These are phyloP conservation scores for Gamsiella multidivaricata DNA, from an alignment of 192 early-diverging fungal species.

Conservation along the genomic window DNA sequence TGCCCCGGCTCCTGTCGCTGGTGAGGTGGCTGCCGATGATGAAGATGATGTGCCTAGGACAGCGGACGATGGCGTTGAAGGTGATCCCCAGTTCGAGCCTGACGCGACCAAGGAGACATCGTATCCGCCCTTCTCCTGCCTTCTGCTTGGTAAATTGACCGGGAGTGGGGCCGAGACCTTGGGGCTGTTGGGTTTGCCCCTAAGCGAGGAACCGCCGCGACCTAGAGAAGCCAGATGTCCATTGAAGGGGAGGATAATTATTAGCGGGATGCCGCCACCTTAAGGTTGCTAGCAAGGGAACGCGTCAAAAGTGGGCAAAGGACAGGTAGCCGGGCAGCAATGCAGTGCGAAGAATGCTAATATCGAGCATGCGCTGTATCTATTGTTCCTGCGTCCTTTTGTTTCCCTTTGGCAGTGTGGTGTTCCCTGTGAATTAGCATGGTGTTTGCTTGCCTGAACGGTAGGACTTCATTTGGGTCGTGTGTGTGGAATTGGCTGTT, in stretches of 20 bases:
- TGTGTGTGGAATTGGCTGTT: background rate
- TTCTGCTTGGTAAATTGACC: constrained; percentile 43
- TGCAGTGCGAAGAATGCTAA: too few relatives aligned
- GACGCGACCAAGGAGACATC: constrained; percentile 29
- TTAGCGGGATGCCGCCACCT: too few relatives aligned
- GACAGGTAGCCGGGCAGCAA: too few relatives aligned
- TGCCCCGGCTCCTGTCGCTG: constrained; percentile 1
- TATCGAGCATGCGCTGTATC: too few relatives aligned
- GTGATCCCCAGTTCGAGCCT: constrained; percentile 43
- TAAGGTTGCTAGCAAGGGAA: too few relatives aligned
- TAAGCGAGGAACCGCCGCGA: constrained; percentile 6
- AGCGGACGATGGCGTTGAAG: constrained; percentile 11
- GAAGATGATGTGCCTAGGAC: constrained; percentile 15
- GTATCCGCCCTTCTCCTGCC: constrained; percentile 29
- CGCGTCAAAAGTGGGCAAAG: too few relatives aligned
- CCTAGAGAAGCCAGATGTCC: constrained; percentile 3
- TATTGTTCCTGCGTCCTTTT: too few relatives aligned
- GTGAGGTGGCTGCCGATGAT: constrained; percentile 19
- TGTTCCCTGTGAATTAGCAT: too few relatives aligned
- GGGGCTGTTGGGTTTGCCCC: constrained; percentile 26
- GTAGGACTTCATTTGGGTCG: constrained; percentile 19
- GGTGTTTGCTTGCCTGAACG: constrained; percentile 11
- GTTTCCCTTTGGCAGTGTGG: too few relatives aligned
- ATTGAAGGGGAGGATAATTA: background rate
- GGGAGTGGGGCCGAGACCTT: constrained; percentile 46